Percentiles rank a stretch among this genome's conserved stretches.
Conservation (phyloP, 1,139 yeast species). For the Saccharomycopsis hybrid region DNA sequence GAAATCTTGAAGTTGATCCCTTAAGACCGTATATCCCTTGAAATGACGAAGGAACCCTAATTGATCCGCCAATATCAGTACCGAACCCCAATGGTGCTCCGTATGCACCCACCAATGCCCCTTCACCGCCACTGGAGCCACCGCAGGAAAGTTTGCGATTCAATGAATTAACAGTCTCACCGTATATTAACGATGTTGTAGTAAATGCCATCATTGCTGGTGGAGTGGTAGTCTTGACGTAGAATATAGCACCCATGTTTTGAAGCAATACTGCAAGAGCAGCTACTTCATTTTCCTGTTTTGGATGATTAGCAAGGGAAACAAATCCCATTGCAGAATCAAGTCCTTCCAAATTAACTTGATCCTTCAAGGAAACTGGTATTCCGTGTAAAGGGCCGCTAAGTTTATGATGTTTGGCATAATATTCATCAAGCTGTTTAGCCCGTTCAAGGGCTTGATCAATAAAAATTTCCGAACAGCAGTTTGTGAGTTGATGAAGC, state of each 20-base stretch:
- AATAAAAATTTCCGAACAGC: slow-evolving; percentile 36
- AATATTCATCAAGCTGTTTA: slow-evolving; percentile 38
- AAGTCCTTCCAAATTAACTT: slow-evolving; percentile 39
- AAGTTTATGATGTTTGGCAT: slow-evolving; percentile 27
- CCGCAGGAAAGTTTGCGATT: slow-evolving; percentile 43
- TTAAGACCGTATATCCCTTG: slow-evolving; percentile 50
- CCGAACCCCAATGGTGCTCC: slow-evolving; percentile 51
- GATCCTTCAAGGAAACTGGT: slow-evolving; percentile 56
- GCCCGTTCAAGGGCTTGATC: slow-evolving; percentile 39
- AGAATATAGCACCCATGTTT: slow-evolving; percentile 50
- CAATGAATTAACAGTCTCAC: slow-evolving; percentile 42
- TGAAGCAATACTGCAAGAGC: slow-evolving; percentile 38
- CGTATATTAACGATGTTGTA: slow-evolving; percentile 40
- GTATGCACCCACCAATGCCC: slow-evolving; percentile 42
- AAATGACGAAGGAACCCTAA: slow-evolving; percentile 50
- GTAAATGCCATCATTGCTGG: slow-evolving; percentile 50
- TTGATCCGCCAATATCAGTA: slow-evolving; percentile 61
- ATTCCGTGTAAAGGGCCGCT: slow-evolving; percentile 62
- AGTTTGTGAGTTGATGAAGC: slow-evolving; percentile 41
- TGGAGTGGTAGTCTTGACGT: slow-evolving; percentile 54
- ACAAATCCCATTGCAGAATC: slow-evolving; percentile 43
- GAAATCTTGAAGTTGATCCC: slow-evolving; percentile 43
- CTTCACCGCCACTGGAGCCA: slow-evolving; percentile 65
- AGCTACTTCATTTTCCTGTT: slow-evolving; percentile 25
- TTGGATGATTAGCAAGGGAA: slow-evolving; percentile 28